Conservation (phyloP, 495 filamentous ascomycete genomes). For the Aspergillus avenaceus region DNA sequence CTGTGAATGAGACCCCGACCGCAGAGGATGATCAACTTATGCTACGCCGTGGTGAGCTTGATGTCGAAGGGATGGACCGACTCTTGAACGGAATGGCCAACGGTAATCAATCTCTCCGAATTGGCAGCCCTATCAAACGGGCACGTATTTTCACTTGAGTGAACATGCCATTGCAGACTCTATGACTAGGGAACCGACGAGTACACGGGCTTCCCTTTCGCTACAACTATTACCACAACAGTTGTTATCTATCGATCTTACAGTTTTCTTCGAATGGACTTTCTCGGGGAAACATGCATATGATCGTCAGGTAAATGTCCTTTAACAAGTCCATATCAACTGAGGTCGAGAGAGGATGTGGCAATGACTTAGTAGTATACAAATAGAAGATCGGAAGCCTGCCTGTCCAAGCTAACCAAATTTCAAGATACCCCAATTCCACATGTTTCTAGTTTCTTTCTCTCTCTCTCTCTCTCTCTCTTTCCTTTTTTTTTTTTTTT, state of each 20-base stretch:
- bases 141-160: conserved; percentile 37
- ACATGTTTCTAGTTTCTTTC: neutral
- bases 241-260: no score
- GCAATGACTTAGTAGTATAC: no score
- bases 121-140: conserved; percentile 40
- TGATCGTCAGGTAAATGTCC: no score
- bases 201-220: neutral
- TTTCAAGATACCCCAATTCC: conserved; percentile 7
- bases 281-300: no score
- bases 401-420: neutral
- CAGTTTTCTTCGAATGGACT: no score
- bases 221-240: conserved; percentile 7
- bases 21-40: conserved; percentile 39
- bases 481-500: conserved; percentile 5
- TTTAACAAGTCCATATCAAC: no score
- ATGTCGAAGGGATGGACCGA: conserved; percentile 50
- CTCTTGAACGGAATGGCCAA: conserved; percentile 44
- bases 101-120: conserved; percentile 25
- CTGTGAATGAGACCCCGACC: conserved; percentile 17
- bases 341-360: no score
- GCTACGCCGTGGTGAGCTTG: conserved; percentile 43
- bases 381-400: no score
- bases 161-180: neutral
- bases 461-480: conserved; percentile 3
- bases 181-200: neutral